Evolutionary conservation across 495 filamentous ascomycete genomes (phyloP).

Genomic region (Podospora conica): DNA sequence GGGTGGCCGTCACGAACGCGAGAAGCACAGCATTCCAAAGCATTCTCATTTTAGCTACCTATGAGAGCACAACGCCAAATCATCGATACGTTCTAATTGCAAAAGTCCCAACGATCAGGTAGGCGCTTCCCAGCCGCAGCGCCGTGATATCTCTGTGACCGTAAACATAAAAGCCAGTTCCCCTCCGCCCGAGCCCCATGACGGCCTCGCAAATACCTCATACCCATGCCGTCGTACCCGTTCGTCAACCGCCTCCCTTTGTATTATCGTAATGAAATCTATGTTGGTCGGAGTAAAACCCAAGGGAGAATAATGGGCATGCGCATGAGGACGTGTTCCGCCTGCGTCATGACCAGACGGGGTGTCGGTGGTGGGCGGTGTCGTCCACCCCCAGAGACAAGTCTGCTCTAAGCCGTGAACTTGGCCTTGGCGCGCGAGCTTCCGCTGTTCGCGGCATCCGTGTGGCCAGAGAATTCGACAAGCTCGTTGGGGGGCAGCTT

Average conservation of each 20-base stretch:
- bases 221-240: not conserved
- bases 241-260: constrained; percentile 1
- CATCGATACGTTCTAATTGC: not conserved
- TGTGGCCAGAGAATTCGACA: constrained; percentile 95
- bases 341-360: not conserved
- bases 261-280: constrained; percentile 6
- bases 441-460: constrained; percentile 83
- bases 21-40: not conserved
- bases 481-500: constrained; percentile 65
- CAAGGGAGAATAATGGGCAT: not conserved
- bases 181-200: not conserved
- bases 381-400: not conserved
- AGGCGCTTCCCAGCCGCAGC: not conserved
- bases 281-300: not conserved
- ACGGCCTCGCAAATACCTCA: not conserved
- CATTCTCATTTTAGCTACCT: not conserved
- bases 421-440: constrained; percentile 95
- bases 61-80: not conserved
- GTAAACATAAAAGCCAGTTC: not conserved
- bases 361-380: not conserved
- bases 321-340: not conserved
- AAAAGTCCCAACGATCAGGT: not conserved
- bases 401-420: constrained; percentile 56
- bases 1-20: not conserved
- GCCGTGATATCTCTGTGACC: not conserved